A percentile compares a stretch with the other conserved stretches of the same genome.
These are phyloP conservation scores for Sarcodon sp. DNA, from an alignment of 768 basidiomycete genomes.

Conservation along the genomic window DNA sequence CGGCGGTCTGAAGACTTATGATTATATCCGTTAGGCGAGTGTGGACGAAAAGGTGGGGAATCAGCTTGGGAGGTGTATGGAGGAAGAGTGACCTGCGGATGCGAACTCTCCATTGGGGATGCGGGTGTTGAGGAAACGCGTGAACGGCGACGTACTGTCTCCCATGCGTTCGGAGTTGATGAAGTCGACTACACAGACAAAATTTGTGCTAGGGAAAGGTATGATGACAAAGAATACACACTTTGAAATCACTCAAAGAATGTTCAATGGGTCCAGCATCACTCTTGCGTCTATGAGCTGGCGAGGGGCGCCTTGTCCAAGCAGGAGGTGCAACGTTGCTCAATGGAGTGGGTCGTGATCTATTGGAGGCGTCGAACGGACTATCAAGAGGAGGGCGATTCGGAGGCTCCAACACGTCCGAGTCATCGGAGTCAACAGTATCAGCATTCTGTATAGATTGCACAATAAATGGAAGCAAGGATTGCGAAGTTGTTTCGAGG, in stretches of 20 bases:
- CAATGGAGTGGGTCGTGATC: conserved; percentile 63
- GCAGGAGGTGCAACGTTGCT: conserved; percentile 50
- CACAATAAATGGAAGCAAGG: conserved; percentile 52
- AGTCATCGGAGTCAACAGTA: conserved; percentile 47
- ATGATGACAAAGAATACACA: conserved; percentile 16
- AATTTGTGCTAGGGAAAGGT: background rate
- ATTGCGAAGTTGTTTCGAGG: conserved; percentile 55
- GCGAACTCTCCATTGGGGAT: conserved; percentile 4
- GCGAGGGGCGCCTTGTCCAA: conserved; percentile 58
- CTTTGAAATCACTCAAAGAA: conserved; percentile 61
- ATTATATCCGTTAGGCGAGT: conserved; percentile 13
- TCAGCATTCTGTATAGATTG: conserved; percentile 10
- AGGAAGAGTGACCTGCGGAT: conserved; percentile 9
- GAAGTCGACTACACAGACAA: conserved; percentile 17
- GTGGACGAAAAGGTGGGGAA: conserved; percentile 48
- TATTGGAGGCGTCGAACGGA: conserved; percentile 51
- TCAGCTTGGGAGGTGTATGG: conserved; percentile 34
- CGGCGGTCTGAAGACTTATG: conserved; percentile 17
- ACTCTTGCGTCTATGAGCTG: conserved; percentile 58
- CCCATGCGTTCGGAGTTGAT: conserved; percentile 28
- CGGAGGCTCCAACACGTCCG: conserved; percentile 21
- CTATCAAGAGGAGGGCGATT: conserved; percentile 44
- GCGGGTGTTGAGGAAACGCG: conserved; percentile 64
- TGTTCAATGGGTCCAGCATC: conserved; percentile 37
- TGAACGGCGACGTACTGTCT: conserved; percentile 29